These are phyloP conservation scores for Phellinidium pouzarii DNA, from an alignment of 1,284 basidiomycete genomes.

Conservation along the genomic window DNA sequence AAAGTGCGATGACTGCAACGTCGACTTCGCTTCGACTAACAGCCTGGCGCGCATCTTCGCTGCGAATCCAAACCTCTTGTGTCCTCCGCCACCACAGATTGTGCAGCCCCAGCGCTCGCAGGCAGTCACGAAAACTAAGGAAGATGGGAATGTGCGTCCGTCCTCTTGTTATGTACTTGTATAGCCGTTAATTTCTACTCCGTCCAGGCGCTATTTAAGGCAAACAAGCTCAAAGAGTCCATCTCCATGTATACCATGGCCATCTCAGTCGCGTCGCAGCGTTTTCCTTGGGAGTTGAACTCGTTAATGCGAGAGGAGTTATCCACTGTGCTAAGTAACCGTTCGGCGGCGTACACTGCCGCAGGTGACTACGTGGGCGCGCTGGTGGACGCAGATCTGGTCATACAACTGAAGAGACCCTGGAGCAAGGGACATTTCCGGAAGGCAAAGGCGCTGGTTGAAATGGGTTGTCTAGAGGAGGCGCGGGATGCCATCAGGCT, in stretches of 20 bases:
- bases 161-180: constrained; percentile 3
- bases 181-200: neutral
- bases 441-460: constrained; percentile 82
- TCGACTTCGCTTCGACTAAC: constrained; percentile 69
- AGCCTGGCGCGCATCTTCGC: constrained; percentile 65
- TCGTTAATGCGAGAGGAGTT: constrained; percentile 85
- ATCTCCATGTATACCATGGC: constrained; percentile 83
- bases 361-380: constrained; percentile 76
- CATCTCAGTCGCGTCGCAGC: constrained; percentile 72
- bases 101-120: constrained; percentile 69
- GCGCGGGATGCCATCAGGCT: constrained; percentile 79
- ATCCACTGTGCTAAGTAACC: constrained; percentile 83
- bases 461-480: constrained; percentile 65
- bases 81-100: constrained; percentile 78
- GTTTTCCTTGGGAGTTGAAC: constrained; percentile 87
- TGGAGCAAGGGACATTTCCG: constrained; percentile 98
- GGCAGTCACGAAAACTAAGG: constrained; percentile 73
- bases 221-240: constrained; percentile 66
- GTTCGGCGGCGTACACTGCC: constrained; percentile 81
- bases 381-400: constrained; percentile 86
- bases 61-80: constrained; percentile 63
- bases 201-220: constrained; percentile 68
- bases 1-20: constrained; percentile 62
- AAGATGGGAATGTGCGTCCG: constrained; percentile 82
- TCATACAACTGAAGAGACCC: constrained; percentile 75